These are phyloP conservation scores for Calocybe gambosa DNA, from an alignment of 1,284 basidiomycete genomes.

Conservation along the genomic window DNA sequence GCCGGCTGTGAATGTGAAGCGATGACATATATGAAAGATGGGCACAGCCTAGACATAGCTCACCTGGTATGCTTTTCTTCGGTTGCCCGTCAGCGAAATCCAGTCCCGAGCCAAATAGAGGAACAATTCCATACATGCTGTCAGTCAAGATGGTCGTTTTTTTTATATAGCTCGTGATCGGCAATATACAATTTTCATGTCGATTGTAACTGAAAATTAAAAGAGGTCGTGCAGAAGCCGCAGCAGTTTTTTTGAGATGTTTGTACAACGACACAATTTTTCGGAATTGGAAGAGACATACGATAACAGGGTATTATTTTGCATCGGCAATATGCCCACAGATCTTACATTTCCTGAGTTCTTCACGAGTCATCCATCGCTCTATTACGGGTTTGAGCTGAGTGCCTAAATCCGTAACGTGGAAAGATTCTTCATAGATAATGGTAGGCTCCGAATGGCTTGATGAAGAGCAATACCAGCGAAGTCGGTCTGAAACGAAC, in stretches of 20 bases:
- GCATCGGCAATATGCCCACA: slow-evolving; percentile 68
- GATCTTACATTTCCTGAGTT: slow-evolving; percentile 58
- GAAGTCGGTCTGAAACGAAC: slow-evolving; percentile 74
- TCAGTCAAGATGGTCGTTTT: not conserved
- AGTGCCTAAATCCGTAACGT: slow-evolving; percentile 87
- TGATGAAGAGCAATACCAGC: slow-evolving; percentile 87
- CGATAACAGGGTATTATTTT: slow-evolving; percentile 35
- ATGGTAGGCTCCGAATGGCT: slow-evolving; percentile 70
- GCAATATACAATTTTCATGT: too few species aligned
- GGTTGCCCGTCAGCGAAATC: too few species aligned
- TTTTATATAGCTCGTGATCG: too few species aligned
- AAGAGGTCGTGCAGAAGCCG: too few species aligned
- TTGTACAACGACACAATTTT: too few species aligned
- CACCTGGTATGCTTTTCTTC: too few species aligned
- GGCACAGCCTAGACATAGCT: too few species aligned
- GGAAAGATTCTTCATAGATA: slow-evolving; percentile 84
- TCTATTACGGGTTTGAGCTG: slow-evolving; percentile 92
- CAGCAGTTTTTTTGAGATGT: too few species aligned
- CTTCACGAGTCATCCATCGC: slow-evolving; percentile 61
- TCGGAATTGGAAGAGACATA: slow-evolving; percentile 2
- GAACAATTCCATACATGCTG: not conserved
- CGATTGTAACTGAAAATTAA: too few species aligned
- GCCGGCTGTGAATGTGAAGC: too few species aligned
- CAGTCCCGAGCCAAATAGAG: too few species aligned
- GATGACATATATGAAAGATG: too few species aligned